These are phyloP conservation scores for Sporodiniella umbellata DNA, from an alignment of 371 early-diverging fungal species.

Conservation along the genomic window DNA sequence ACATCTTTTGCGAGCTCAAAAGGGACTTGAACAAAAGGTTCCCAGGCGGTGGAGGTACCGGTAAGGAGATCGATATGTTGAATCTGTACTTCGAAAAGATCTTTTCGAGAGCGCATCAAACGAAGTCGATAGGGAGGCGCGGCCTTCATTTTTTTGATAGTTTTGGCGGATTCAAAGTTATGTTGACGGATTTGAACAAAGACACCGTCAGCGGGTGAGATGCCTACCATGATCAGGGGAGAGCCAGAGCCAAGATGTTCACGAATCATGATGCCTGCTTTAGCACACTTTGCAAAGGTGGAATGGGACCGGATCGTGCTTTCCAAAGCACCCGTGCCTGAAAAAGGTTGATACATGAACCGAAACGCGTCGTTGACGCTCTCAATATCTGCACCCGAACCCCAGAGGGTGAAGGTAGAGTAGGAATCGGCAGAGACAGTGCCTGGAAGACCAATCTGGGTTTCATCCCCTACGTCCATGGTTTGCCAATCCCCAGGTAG, in stretches of 20 bases:
- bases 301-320: conserved; percentile 37
- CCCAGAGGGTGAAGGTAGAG: conserved; percentile 43
- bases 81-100: conserved; percentile 17
- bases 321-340: conserved; percentile 24
- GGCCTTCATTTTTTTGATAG: conserved; percentile 32
- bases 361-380: conserved; percentile 37
- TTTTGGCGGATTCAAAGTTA: conserved; percentile 24
- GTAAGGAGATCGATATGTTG: conserved; percentile 6
- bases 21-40: conserved; percentile 20
- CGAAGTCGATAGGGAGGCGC: conserved; percentile 39
- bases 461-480: conserved; percentile 40
- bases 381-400: conserved; percentile 39
- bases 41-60: conserved; percentile 19
- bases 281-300: conserved; percentile 43
- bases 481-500: conserved; percentile 46
- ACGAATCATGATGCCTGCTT: conserved; percentile 47
- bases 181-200: conserved; percentile 29
- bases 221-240: conserved; percentile 37
- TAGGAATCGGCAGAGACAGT: conserved; percentile 42
- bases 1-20: conserved; percentile 31
- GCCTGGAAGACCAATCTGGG: conserved; percentile 36
- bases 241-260: conserved; percentile 41
- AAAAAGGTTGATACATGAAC: conserved; percentile 35
- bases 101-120: conserved; percentile 16
- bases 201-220: conserved; percentile 39